A percentile compares a stretch with the other conserved stretches of the same genome.
These are phyloP conservation scores for Suillus bovinus DNA, from an alignment of 768 basidiomycete species.

Conservation along the genomic window DNA sequence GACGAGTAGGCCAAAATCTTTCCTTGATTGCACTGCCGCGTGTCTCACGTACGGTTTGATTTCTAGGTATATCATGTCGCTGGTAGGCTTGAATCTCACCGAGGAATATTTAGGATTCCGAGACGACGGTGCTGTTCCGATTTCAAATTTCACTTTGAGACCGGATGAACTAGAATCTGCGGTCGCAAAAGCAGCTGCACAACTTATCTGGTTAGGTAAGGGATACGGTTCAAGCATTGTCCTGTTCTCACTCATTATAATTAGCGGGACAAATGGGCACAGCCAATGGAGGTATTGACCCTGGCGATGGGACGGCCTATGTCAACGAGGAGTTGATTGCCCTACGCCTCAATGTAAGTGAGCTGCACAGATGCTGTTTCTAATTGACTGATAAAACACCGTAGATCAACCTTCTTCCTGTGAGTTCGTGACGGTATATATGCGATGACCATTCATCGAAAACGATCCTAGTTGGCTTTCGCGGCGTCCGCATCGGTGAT, in stretches of 20 bases:
- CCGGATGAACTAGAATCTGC: conserved; percentile 1
- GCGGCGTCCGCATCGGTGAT: conserved; percentile 3
- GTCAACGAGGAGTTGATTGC: not conserved
- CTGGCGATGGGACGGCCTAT: not conserved
- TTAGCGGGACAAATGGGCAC: not conserved
- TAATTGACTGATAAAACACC: not conserved
- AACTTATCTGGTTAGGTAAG: conserved; percentile 1
- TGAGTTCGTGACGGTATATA: not conserved
- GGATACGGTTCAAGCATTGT: not conserved
- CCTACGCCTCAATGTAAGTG: not conserved
- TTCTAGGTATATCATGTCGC: conserved; percentile 5
- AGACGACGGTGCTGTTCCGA: not conserved
- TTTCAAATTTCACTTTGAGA: not conserved
- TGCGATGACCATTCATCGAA: not conserved
- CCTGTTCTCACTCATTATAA: not conserved
- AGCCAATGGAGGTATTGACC: not conserved
- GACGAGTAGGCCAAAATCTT: not conserved
- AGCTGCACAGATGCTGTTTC: too few relatives aligned
- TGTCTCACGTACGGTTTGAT: not conserved
- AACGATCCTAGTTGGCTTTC: not conserved
- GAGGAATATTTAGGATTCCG: not conserved
- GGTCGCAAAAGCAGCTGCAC: not conserved
- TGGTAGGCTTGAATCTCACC: not conserved
- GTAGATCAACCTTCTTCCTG: conserved; percentile 9
- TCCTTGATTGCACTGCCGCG: not conserved